These are phyloP conservation scores for Pleurotus eryngii DNA, from an alignment of 768 basidiomycete species.

Conservation along the genomic window DNA sequence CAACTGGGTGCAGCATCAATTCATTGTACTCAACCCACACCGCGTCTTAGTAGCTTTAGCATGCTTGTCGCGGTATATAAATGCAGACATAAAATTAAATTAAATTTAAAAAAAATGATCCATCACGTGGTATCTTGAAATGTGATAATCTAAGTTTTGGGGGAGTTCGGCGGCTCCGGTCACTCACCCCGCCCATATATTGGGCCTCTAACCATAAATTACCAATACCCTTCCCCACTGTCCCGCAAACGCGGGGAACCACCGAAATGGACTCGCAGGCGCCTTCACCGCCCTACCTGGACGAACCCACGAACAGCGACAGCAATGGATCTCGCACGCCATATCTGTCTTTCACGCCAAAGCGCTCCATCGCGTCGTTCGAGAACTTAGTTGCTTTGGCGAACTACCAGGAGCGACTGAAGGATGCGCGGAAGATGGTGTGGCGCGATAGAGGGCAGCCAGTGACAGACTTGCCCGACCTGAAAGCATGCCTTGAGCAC, in stretches of 20 bases:
- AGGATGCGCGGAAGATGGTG: constrained; percentile 73
- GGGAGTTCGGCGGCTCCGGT: too few species aligned
- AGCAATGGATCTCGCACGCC: constrained; percentile 1
- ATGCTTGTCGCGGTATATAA: too few species aligned
- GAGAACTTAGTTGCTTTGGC: constrained; percentile 84
- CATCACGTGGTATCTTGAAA: too few species aligned
- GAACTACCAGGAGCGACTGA: constrained; percentile 75
- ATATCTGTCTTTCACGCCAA: constrained; percentile 48
- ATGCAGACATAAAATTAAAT: too few species aligned
- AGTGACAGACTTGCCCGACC: constrained; percentile 58
- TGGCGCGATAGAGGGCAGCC: constrained; percentile 81
- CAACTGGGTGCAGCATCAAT: too few species aligned
- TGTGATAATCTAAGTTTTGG: too few species aligned
- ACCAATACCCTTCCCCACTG: too few species aligned
- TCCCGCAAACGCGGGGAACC: background rate
- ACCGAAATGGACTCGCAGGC: background rate
- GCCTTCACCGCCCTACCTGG: background rate
- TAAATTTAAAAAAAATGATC: too few species aligned
- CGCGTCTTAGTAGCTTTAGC: too few species aligned
- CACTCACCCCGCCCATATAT: too few species aligned
- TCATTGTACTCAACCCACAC: too few species aligned
- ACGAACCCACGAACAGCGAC: background rate
- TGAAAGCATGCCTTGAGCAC: constrained; percentile 69
- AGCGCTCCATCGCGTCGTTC: constrained; percentile 67
- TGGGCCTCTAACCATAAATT: too few species aligned